Evolutionary conservation across 345 rosid genomes (phyloP), one percentile per base, ranked within the genome.

Genomic region (Euclidium syriacum): DNA sequence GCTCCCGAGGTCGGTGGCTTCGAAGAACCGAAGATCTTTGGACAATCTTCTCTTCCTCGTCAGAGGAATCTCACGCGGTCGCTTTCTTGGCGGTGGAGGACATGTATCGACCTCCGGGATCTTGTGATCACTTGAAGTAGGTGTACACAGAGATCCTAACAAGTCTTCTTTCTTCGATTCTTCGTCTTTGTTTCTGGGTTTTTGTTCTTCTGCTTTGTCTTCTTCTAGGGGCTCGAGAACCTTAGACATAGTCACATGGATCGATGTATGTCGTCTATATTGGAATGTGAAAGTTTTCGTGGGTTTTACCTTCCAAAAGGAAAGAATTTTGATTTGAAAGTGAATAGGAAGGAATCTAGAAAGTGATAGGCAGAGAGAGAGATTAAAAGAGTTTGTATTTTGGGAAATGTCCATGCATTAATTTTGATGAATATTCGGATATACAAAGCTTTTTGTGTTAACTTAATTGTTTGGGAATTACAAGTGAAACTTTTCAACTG

Each of bases 211-310:
- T 44, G 7, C 26, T 5, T 32, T 51, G 50, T 33, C 58, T 62
- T 38, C 58, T 54, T 62, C 74, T 38, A 3, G 58, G 69, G 64
- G 43, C 29, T 70, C 38, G 64, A 55, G 69, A 62, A 62, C 38
- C 58, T 62, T 70, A 39, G 74, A 70, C 74, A 70, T 70, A 64
- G 74, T 62, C 73, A 58, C 73, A 58, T 68, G 73, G 54, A 68
- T 7, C 1, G 6, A 36, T 53, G 68, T 18, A n/a, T 51, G 58
- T 63, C 19, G 34, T 36, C 67, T 34, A 36, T 62, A 48, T 35
- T 19, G 48, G 57, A 64, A 18, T 63, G 63, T 17, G 42, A 61
- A 61, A 62, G 57, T 44, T 70, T n/a, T 70, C 41, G 68, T 62
- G 64, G 12, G 62, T 16, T 69, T 60, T 61, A 52, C 54, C 67